Conservation (phyloP, 2,329 filamentous ascomycete species). For the Alternaria brassicae region DNA sequence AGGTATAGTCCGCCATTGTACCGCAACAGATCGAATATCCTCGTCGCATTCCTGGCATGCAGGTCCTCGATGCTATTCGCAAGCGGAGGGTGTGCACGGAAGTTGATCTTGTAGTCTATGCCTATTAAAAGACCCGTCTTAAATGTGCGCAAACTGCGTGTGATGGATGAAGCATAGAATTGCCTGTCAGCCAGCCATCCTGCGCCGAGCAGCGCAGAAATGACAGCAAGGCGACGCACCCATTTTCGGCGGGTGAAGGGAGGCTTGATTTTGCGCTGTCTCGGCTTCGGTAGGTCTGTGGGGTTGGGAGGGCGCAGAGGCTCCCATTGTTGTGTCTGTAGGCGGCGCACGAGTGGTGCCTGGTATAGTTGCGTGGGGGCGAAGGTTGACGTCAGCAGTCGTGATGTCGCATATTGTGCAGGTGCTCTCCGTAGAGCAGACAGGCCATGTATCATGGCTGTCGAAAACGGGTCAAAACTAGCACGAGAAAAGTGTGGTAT, state of each 20-base stretch:
- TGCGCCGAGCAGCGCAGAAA: constrained; percentile 65
- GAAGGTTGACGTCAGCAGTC: constrained; percentile 28
- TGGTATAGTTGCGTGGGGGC: constrained; percentile 20
- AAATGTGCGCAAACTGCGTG: constrained; percentile 83
- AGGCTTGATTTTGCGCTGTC: constrained; percentile 66
- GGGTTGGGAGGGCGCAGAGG: constrained; percentile 73
- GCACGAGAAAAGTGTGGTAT: constrained; percentile 39
- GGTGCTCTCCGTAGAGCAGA: constrained; percentile 43
- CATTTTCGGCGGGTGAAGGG: constrained; percentile 76
- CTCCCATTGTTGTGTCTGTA: constrained; percentile 50
- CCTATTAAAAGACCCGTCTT: constrained; percentile 79
- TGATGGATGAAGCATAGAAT: constrained; percentile 79
- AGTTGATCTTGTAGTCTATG: constrained; percentile 96
- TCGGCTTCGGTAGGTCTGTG: constrained; percentile 69
- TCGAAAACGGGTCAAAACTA: constrained; percentile 12
- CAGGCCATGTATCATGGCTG: constrained; percentile 51
- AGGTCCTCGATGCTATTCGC: constrained; percentile 77
- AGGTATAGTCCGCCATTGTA: constrained; percentile 92
- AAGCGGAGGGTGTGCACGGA: constrained; percentile 77
- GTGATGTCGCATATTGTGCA: constrained; percentile 27
- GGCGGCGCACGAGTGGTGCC: constrained; percentile 32
- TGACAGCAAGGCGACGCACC: constrained; percentile 73
- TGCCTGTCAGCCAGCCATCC: constrained; percentile 74
- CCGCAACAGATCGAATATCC: constrained; percentile 80
- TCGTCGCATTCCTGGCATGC: constrained; percentile 82